Conservation (phyloP, 23 red algal species). For the Rhodosorus marinus region DNA sequence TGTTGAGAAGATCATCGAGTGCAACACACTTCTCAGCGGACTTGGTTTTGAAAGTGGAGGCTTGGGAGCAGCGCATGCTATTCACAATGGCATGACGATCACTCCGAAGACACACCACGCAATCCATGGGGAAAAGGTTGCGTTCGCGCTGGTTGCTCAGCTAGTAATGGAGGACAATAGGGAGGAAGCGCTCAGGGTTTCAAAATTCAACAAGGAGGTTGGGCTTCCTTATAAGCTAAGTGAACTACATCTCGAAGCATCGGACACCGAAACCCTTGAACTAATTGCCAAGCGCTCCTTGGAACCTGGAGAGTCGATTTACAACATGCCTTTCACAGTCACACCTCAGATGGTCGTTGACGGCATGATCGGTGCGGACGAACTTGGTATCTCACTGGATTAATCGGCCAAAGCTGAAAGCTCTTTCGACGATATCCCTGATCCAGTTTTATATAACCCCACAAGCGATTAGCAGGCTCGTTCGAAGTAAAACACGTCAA, state of each 20-base stretch:
- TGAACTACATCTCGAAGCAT: background rate
- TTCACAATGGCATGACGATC: slow-evolving; percentile 7
- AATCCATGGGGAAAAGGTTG: slow-evolving; percentile 13
- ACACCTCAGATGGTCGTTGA: background rate
- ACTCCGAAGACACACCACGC: background rate
- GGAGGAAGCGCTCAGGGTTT: slow-evolving; percentile 1
- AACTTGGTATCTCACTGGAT: too few species aligned
- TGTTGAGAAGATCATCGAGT: background rate
- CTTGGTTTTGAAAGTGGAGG: slow-evolving; percentile 16
- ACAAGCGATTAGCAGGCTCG: too few species aligned
- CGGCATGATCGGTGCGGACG: background rate
- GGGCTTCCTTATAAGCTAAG: background rate
- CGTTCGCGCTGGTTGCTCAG: slow-evolving; percentile 1
- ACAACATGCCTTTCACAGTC: background rate
- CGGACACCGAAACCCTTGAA: background rate
- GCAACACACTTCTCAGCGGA: slow-evolving; percentile 9
- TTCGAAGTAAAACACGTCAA: too few species aligned
- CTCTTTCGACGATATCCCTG: too few species aligned
- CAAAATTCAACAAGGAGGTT: background rate
- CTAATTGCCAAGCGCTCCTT: slow-evolving; percentile 2
- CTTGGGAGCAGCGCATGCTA: slow-evolving; percentile 6
- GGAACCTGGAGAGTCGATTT: background rate
- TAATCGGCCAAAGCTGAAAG: too few species aligned
- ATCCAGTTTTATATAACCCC: too few species aligned
- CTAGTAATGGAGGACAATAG: background rate